These are phyloP conservation scores for Digitaria exilis DNA, from an alignment of 202 grass and related monocot species.

Conservation along the genomic window DNA sequence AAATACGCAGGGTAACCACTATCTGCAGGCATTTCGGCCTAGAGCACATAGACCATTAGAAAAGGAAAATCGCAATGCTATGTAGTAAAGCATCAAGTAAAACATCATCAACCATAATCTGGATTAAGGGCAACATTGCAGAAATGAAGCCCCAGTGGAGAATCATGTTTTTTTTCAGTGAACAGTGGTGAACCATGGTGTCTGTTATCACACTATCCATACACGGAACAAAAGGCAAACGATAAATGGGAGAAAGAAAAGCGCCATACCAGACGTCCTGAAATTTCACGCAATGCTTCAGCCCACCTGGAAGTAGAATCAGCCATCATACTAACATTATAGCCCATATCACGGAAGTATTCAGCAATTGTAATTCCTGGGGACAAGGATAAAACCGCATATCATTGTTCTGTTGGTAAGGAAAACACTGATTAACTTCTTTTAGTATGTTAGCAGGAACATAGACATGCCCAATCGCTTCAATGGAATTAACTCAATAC, in stretches of 20 bases:
- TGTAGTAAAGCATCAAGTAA: conserved; percentile 20
- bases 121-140: neutral
- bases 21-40: conserved; percentile 99
- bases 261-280: conserved; percentile 67
- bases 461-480: neutral
- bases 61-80: neutral
- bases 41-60: conserved; percentile 38
- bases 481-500: neutral
- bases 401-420: neutral
- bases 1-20: conserved; percentile 99
- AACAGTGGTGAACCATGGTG: too few relatives aligned
- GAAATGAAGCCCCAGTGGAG: conserved; percentile 6
- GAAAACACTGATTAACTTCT: neutral
- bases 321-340: conserved; percentile 99
- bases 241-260: conserved; percentile 1
- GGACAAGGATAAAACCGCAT: neutral
- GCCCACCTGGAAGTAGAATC: conserved; percentile 90
- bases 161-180: too few relatives aligned
- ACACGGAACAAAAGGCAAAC: conserved; percentile 25
- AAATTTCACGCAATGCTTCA: conserved; percentile 94
- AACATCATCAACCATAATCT: conserved; percentile 3
- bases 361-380: conserved; percentile 88
- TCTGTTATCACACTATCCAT: neutral
- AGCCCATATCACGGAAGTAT: conserved; percentile 95
- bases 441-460: conserved; percentile 27